Evolutionary conservation across 2,329 filamentous ascomycete genomes (phyloP).

Genomic region (Rosellinia necatrix): DNA sequence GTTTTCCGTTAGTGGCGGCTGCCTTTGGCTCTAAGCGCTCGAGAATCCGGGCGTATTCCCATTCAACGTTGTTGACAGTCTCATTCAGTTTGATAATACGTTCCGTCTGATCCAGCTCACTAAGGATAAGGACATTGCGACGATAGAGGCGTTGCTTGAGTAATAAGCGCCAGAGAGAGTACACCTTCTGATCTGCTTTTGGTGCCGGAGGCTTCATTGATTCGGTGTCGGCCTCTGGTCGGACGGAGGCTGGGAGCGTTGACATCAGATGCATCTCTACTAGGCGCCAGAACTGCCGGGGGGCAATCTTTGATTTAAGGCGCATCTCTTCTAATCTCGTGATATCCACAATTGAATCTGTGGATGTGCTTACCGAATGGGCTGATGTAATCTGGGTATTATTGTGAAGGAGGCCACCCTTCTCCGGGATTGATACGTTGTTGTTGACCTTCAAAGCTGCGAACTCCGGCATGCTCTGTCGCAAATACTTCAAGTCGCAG

Average conservation of each 20-base stretch:
- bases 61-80: slow-evolving; percentile 68
- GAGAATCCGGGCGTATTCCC: slow-evolving; percentile 73
- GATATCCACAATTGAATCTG: slow-evolving; percentile 60
- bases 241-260: slow-evolving; percentile 59
- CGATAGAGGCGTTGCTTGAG: slow-evolving; percentile 78
- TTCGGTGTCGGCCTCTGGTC: slow-evolving; percentile 50
- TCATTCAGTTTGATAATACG: slow-evolving; percentile 74
- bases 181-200: slow-evolving; percentile 63
- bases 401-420: slow-evolving; percentile 44
- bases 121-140: slow-evolving; percentile 73
- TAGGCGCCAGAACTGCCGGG: slow-evolving; percentile 75
- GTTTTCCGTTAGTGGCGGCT: slow-evolving; percentile 47
- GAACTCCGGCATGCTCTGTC: slow-evolving; percentile 61
- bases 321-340: slow-evolving; percentile 62
- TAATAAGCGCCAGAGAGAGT: slow-evolving; percentile 73
- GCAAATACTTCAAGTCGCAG: slow-evolving; percentile 71
- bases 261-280: slow-evolving; percentile 77
- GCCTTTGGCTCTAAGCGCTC: slow-evolving; percentile 36
- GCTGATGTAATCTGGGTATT: slow-evolving; percentile 38
- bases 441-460: slow-evolving; percentile 59
- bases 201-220: slow-evolving; percentile 43
- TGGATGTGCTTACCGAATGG: slow-evolving; percentile 26
- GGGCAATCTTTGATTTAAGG: slow-evolving; percentile 69
- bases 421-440: slow-evolving; percentile 52
- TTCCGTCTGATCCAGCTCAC: slow-evolving; percentile 70